Evolutionary conservation across 805 yeast genomes (phyloP), one percentile per base, ranked within the genome.

Genomic region (Nakazawaea siamensis): DNA sequence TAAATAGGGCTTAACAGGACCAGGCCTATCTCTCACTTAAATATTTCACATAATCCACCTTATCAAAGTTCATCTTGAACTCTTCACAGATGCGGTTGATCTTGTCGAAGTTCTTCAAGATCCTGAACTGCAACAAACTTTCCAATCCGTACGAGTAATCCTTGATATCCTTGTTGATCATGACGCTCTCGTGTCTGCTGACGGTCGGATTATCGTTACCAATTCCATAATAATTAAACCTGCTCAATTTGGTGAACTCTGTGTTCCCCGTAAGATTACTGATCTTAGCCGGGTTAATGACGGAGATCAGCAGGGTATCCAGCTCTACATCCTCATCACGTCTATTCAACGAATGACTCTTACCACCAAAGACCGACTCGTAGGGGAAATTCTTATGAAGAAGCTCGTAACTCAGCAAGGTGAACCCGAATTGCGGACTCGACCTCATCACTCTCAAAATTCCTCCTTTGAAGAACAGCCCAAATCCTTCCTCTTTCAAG

Each of bases 341-440:
- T 4, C 29, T 17, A 15, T 27, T 27, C 13, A 14, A 27, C 6
- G 18, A 8, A 15, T 27, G 29, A 8, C n/a, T 27, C 23, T 28
- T 28, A 11, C n/a, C 7, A 7, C 10, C 18, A 11, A 56, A 57
- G 38, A 57, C 47, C 30, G 48, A 43, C 58, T 64, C 76, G 44
- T 81, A 70, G 31, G 96, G 95, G 59, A 86, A 65, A 49, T 79
- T 50, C 31, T 68, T 73, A 55, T 90, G 95, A 58, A 90, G 77
- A 23, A 92, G 58, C 59, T 90, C 98, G 60, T 92, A 90, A 18
- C 95, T 88, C n/a, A 97, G 97, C 50, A 90, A 70, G 5, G 98
- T 90, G 62, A 88, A 88, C 37, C 97, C 98, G 57, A 90, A 90
- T 60, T 90, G 98, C 6, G 98, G 98, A 1, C 97, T 87, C 4